A percentile compares a stretch with the other conserved stretches of the same genome.
Conservation (phyloP, 73 alveolate species). For the Effrenium voratum region DNA sequence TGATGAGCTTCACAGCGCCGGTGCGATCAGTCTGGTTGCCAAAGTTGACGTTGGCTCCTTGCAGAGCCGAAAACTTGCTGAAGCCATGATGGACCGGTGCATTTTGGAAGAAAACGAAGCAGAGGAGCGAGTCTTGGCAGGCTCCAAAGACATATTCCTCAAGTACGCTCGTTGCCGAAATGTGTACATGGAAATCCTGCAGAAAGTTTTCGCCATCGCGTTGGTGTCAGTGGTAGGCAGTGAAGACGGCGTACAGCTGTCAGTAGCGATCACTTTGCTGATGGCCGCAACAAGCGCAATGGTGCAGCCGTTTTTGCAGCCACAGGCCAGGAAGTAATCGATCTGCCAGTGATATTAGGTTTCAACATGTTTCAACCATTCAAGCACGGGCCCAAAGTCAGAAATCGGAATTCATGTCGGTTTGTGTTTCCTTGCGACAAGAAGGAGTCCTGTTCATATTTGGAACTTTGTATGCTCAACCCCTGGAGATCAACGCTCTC, state of each 20-base stretch:
- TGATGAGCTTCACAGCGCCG: no score
- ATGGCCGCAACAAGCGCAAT: background rate
- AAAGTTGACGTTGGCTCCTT: background rate
- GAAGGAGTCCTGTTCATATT: no score
- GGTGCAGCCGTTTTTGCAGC: conserved; percentile 8
- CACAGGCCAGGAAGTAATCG: no score
- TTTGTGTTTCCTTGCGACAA: no score
- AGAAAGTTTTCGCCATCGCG: background rate
- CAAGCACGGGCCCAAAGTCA: no score
- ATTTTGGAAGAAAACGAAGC: background rate
- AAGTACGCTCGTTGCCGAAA: conserved; percentile 7
- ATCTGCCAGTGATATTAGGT: no score
- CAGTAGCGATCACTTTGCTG: background rate
- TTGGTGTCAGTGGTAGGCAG: background rate
- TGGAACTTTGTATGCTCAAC: no score
- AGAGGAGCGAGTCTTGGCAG: background rate
- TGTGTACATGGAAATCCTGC: background rate
- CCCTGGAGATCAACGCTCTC: no score
- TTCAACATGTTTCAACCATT: no score
- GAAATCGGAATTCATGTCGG: no score
- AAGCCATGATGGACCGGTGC: background rate
- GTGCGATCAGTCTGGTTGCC: no score
- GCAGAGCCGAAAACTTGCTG: background rate
- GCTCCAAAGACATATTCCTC: background rate
- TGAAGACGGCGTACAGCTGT: background rate